A percentile compares a stretch with the other conserved stretches of the same genome.
These are phyloP conservation scores for Omphalea diandra DNA, from an alignment of 441 rosid species.

Conservation along the genomic window DNA sequence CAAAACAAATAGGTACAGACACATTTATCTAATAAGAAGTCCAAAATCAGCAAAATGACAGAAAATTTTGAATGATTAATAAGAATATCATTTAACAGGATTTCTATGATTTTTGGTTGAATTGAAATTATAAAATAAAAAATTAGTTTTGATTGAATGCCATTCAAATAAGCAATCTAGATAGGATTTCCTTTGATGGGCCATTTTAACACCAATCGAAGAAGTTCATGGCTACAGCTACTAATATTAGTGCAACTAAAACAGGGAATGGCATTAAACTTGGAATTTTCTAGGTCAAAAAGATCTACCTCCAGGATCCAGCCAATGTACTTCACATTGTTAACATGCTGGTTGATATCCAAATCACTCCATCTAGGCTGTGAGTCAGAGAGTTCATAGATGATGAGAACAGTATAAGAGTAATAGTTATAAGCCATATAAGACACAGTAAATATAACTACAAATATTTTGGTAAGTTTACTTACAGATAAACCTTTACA, in stretches of 20 bases:
- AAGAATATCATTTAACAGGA: background rate
- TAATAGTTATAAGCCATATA: constrained; percentile 3
- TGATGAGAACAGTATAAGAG: constrained; percentile 5
- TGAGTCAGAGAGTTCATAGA: constrained; percentile 19
- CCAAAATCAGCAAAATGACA: background rate
- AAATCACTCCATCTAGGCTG: constrained; percentile 99
- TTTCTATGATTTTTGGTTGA: background rate
- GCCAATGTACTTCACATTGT: constrained; percentile 96
- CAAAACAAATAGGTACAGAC: background rate
- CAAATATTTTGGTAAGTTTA: constrained; percentile 4
- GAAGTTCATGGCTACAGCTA: background rate
- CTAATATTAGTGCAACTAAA: background rate
- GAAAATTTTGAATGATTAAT: background rate
- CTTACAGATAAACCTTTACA: constrained; percentile 84
- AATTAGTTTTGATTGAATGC: background rate
- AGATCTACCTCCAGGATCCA: constrained; percentile 90
- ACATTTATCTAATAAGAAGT: background rate
- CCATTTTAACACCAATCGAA: background rate
- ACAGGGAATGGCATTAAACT: background rate
- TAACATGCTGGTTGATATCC: constrained; percentile 98
- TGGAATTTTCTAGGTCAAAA: constrained; percentile 4
- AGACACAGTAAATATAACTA: background rate
- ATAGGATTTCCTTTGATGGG: background rate
- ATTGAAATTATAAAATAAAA: too few species aligned
- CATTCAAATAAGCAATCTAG: background rate